Evolutionary conservation across 2,329 filamentous ascomycete genomes (phyloP).

Genomic region (Trichophyton simii): DNA sequence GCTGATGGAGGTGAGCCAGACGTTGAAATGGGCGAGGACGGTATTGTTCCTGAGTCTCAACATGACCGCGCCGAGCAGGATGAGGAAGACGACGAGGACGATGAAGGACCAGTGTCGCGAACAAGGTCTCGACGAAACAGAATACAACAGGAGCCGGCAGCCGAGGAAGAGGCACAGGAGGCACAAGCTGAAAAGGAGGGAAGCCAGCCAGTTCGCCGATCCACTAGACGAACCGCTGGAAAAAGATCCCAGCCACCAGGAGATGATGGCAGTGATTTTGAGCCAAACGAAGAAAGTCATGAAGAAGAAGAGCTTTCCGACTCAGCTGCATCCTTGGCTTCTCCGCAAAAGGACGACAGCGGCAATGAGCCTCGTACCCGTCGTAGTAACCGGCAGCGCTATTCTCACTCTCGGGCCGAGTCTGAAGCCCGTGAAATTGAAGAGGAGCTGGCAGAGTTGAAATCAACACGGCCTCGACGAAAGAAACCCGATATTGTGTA

Average conservation of each 20-base stretch:
- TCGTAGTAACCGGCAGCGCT: slow-evolving; percentile 37
- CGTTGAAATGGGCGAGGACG: slow-evolving; percentile 27
- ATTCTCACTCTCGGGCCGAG: slow-evolving; percentile 37
- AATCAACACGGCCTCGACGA: slow-evolving; percentile 29
- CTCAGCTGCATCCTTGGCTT: slow-evolving; percentile 36
- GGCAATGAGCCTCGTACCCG: slow-evolving; percentile 38
- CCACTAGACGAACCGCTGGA: slow-evolving; percentile 29
- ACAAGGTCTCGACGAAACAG: slow-evolving; percentile 21
- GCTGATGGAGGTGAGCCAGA: slow-evolving; percentile 19
- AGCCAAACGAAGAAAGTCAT: slow-evolving; percentile 39
- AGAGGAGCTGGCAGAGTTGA: slow-evolving; percentile 44
- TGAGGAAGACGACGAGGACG: slow-evolving; percentile 35
- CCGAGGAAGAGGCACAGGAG: slow-evolving; percentile 20
- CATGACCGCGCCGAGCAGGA: slow-evolving; percentile 25
- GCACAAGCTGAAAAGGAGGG: slow-evolving; percentile 17
- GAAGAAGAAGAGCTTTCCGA: slow-evolving; percentile 44
- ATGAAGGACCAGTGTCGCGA: slow-evolving; percentile 41
- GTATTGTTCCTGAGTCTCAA: slow-evolving; percentile 31
- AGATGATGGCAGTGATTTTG: slow-evolving; percentile 52
- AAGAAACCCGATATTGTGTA: slow-evolving; percentile 26
- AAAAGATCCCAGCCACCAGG: slow-evolving; percentile 33
- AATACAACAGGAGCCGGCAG: slow-evolving; percentile 19
- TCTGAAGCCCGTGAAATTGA: slow-evolving; percentile 46
- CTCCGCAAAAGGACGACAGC: slow-evolving; percentile 28
- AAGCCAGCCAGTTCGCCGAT: slow-evolving; percentile 24